phyloP scores from a whole-genome alignment of 257 asterid species.

The Forsythia viridissima region DNA sequence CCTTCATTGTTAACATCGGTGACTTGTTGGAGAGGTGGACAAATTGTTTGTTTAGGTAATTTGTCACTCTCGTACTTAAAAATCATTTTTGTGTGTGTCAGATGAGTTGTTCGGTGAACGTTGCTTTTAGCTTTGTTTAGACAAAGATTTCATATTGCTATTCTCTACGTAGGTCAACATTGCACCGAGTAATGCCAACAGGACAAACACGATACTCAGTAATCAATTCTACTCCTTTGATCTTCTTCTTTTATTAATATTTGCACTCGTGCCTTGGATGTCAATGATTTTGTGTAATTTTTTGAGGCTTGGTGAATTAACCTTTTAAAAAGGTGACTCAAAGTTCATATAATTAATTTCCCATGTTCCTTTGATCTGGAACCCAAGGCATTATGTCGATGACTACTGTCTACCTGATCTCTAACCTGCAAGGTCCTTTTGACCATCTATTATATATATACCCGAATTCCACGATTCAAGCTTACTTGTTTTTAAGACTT shows the following conservation, averaged over 20 bases:
- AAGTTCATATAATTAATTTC: background rate
- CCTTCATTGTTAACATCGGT: slow-evolving; percentile 64
- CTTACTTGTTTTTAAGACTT: background rate
- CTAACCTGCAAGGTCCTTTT: background rate
- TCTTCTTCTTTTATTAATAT: background rate
- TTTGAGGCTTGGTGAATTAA: background rate
- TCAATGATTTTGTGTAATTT: background rate
- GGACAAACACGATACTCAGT: slow-evolving; percentile 61
- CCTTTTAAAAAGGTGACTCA: background rate
- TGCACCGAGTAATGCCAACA: slow-evolving; percentile 57
- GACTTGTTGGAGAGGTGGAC: slow-evolving; percentile 77
- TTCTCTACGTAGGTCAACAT: slow-evolving; percentile 46
- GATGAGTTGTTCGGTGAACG: background rate
- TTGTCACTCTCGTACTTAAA: background rate
- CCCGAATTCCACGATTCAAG: background rate
- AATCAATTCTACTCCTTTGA: slow-evolving; percentile 11
- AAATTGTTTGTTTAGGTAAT: slow-evolving; percentile 55
- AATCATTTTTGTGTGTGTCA: background rate
- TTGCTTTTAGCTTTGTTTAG: background rate
- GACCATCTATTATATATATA: background rate
- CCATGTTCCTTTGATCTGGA: background rate
- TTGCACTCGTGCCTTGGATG: background rate
- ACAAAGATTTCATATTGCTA: background rate
- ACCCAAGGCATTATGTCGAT: background rate
- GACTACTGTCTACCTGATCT: background rate